Evolutionary conservation across 257 asterid species (phyloP), one percentile per base, ranked within the genome.

Genomic region (Penstemon barbatus): DNA sequence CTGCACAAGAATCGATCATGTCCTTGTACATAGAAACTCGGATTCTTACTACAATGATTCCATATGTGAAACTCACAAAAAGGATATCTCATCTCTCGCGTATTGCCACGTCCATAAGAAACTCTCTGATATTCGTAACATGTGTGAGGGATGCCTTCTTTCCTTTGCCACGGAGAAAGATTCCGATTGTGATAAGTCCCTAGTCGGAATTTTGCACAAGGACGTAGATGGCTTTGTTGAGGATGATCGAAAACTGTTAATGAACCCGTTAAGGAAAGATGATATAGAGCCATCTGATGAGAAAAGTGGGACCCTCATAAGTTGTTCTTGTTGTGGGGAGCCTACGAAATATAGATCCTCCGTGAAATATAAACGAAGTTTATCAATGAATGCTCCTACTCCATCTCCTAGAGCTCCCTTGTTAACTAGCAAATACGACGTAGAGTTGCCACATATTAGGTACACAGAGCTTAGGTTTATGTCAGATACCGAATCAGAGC

Each of bases 111-210:
- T 82, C 49, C 98, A 94, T 66, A 82, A 65, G 75, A 86, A 79
- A 74, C 82, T 91, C 15, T 87, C 96, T 3, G 93, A 91, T 69
- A 78, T 87, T 4, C 85, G 84, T 3, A 79, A 49, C 78, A 89
- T 91, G 93, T 91, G 97, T 55, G 96, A 81, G 8, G 81, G 87
- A 0, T 87, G 99, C 66, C 97, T 91, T 57, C 82, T 91, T 9
- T 85, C 97, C 0, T 80, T 78, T 45, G 80, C 86, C 37, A 73
- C 75, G 37, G 80, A 81, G 66, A 82, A 63, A 66, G 84, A 78
- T 58, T 73, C 80, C 33, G 67, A 41, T 33, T 48, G 68, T 46
- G 68, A 63, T 46, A 63, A 75, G 79, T 78, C 95, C 1, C 69
- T 83, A 19, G 85, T 81, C 7, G 96, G 96, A 66, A 74, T 85